Percentiles rank a stretch among this genome's conserved stretches.
phyloP scores from a whole-genome alignment of 805 yeast species.

The Cyberlindnera mycetangii region DNA sequence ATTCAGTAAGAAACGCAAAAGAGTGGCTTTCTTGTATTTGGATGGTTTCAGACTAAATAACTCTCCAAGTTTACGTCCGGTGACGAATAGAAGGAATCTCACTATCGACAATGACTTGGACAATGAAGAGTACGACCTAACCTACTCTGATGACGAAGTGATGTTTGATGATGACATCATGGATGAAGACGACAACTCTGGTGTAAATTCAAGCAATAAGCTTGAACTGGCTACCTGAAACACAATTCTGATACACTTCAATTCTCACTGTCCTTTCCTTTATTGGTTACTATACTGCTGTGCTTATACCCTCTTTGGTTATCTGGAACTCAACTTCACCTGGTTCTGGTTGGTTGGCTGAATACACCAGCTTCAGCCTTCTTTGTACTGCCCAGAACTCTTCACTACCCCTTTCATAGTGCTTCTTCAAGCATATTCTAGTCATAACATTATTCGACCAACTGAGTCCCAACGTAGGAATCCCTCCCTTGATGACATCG shows the following conservation, averaged over 20 bases:
- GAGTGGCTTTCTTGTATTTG: constrained; percentile 84
- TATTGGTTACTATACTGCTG: background rate
- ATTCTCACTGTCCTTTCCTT: background rate
- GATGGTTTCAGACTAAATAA: constrained; percentile 46
- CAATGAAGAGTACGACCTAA: constrained; percentile 45
- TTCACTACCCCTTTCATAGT: constrained; percentile 34
- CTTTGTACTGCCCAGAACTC: constrained; percentile 29
- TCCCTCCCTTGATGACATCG: constrained; percentile 24
- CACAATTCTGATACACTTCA: background rate
- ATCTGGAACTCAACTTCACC: constrained; percentile 27
- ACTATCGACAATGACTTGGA: constrained; percentile 38
- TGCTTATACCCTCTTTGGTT: constrained; percentile 16
- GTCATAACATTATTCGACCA: constrained; percentile 53
- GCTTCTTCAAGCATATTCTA: constrained; percentile 45
- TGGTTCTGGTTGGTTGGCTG: constrained; percentile 26
- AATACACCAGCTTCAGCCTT: constrained; percentile 39
- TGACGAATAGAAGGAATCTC: constrained; percentile 25
- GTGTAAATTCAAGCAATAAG: constrained; percentile 6
- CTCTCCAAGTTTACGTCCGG: constrained; percentile 36
- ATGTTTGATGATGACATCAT: constrained; percentile 23
- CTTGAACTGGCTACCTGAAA: constrained; percentile 8
- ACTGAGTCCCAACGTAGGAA: constrained; percentile 53
- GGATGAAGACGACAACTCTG: constrained; percentile 29
- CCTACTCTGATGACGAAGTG: constrained; percentile 37
- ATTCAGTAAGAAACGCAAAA: constrained; percentile 84